Evolutionary conservation across 2,329 filamentous ascomycete species (phyloP).

Genomic region (Paecilomyces dactylethromorphus): DNA sequence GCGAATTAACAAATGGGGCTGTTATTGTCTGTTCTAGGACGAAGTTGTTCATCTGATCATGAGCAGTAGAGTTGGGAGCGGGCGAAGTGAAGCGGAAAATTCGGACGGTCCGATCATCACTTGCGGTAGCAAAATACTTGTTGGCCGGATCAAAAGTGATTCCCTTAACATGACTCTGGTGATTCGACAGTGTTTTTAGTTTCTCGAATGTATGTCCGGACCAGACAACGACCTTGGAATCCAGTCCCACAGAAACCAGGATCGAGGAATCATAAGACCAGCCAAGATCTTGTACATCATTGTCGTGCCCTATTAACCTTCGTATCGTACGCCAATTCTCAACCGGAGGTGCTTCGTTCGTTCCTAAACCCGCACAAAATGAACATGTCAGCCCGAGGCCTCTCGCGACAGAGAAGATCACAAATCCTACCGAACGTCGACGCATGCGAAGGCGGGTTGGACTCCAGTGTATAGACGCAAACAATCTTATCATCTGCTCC

Average conservation of each 20-base stretch:
- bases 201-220: constrained; percentile 98
- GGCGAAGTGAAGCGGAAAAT: constrained; percentile 93
- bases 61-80: constrained; percentile 80
- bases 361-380: constrained; percentile 43
- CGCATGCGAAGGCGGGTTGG: constrained; percentile 67
- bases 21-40: constrained; percentile 87
- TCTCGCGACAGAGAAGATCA: background rate
- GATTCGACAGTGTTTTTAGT: constrained; percentile 84
- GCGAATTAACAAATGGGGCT: constrained; percentile 80
- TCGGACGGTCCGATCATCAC: constrained; percentile 93
- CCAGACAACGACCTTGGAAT: constrained; percentile 98
- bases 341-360: constrained; percentile 82
- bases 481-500: constrained; percentile 99
- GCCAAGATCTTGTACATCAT: constrained; percentile 94
- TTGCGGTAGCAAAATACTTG: constrained; percentile 98
- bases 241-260: constrained; percentile 87
- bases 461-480: constrained; percentile 88
- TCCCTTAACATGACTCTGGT: constrained; percentile 97
- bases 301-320: constrained; percentile 91
- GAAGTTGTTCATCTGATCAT: constrained; percentile 97
- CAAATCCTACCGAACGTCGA: constrained; percentile 64
- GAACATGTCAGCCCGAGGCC: constrained; percentile 4
- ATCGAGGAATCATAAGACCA: constrained; percentile 97
- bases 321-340: constrained; percentile 98
- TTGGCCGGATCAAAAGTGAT: constrained; percentile 98